Evolutionary conservation across 257 asterid genomes (phyloP).

Genomic region (Solanum boliviense): DNA sequence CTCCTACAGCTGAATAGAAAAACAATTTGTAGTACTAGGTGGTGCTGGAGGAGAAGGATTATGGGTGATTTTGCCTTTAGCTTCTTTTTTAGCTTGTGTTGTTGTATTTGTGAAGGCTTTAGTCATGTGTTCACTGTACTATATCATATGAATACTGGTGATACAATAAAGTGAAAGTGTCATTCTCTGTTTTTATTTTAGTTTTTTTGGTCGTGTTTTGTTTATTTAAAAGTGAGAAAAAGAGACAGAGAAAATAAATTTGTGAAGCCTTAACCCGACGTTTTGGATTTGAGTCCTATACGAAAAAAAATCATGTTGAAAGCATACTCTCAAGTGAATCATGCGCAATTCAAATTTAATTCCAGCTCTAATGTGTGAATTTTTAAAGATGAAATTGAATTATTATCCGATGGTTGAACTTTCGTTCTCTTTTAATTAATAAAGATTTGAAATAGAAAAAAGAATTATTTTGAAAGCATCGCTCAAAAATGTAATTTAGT

Average conservation of each 20-base stretch:
- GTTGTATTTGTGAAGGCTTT: slow-evolving; percentile 27
- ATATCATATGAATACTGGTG: not conserved
- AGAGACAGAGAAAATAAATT: not conserved
- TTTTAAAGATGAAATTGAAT: not conserved
- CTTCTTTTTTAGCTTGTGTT: slow-evolving; percentile 1
- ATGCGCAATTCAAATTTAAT: too few relatives aligned
- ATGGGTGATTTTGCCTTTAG: slow-evolving; percentile 9
- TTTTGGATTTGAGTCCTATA: too few relatives aligned
- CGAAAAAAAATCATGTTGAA: too few relatives aligned
- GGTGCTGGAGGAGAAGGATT: not conserved
- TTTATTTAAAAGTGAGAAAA: not conserved
- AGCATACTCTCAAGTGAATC: too few relatives aligned
- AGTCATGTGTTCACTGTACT: slow-evolving; percentile 35
- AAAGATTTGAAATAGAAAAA: not conserved
- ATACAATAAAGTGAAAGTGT: not conserved
- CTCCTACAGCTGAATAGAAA: not conserved
- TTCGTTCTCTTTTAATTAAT: too few relatives aligned
- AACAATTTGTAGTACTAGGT: not conserved
- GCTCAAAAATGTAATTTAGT: too few relatives aligned
- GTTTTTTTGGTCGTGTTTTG: not conserved
- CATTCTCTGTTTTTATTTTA: not conserved
- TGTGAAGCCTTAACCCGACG: not conserved
- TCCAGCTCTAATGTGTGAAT: too few relatives aligned
- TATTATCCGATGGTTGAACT: too few relatives aligned
- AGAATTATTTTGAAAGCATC: too few relatives aligned